phyloP scores from a whole-genome alignment of 257 asterid genomes.

The Knoxia roxburghii region DNA sequence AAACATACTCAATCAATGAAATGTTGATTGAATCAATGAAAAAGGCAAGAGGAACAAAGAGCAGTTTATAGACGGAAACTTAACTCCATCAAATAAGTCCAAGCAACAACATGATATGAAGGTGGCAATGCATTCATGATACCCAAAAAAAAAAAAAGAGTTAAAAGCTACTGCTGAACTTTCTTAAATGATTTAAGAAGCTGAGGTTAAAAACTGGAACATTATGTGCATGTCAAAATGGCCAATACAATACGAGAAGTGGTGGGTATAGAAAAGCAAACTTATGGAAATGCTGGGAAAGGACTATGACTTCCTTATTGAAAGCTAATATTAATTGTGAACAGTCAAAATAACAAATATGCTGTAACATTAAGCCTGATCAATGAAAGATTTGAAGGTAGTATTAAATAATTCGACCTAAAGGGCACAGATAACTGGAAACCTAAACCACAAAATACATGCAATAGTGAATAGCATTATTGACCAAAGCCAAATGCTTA shows the following conservation, averaged over 20 bases:
- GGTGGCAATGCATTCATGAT: background rate
- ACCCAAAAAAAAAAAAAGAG: background rate
- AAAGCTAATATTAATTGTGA: background rate
- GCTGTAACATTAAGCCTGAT: too few relatives aligned
- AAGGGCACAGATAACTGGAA: background rate
- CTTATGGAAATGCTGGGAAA: background rate
- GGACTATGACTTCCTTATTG: background rate
- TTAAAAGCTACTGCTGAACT: background rate
- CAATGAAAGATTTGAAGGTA: background rate
- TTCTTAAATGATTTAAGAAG: background rate
- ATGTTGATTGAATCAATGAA: background rate
- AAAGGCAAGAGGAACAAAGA: background rate
- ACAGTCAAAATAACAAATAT: too few relatives aligned
- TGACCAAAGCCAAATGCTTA: background rate
- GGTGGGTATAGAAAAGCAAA: too few relatives aligned
- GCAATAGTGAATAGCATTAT: background rate
- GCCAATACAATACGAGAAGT: background rate
- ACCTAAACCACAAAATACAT: background rate
- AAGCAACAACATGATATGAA: background rate
- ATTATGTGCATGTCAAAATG: background rate
- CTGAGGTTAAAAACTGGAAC: background rate
- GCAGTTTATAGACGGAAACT: too few relatives aligned
- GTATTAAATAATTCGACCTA: background rate
- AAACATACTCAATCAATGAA: background rate
- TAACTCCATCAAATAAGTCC: background rate